A percentile compares a stretch with the other conserved stretches of the same genome.
Conservation (phyloP, 768 basidiomycete species). For the Agaricus subrufescens region DNA sequence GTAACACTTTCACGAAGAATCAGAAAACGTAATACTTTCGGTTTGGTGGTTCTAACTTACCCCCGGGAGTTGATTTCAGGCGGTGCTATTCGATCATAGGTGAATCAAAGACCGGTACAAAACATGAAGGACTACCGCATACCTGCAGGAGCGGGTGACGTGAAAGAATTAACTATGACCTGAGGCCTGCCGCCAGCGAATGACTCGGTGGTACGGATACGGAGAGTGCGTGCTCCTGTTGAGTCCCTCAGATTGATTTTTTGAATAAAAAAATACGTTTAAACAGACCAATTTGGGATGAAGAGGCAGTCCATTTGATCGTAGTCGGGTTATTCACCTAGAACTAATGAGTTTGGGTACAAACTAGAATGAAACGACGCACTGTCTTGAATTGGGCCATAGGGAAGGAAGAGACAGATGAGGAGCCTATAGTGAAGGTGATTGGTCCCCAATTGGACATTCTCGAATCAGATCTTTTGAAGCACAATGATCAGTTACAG, state of each 20-base stretch:
- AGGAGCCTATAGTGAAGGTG: slow-evolving; percentile 39
- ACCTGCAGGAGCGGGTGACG: slow-evolving; percentile 35
- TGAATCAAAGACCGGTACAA: neutral
- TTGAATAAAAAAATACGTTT: no score
- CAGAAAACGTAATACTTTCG: neutral
- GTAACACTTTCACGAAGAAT: slow-evolving; percentile 30
- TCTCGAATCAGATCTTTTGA: slow-evolving; percentile 34
- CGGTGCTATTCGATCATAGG: slow-evolving; percentile 23
- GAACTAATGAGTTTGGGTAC: neutral
- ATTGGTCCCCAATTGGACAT: slow-evolving; percentile 44
- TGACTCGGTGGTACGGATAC: slow-evolving; percentile 40
- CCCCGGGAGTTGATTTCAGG: slow-evolving; percentile 38
- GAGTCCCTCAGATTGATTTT: neutral
- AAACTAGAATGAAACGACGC: slow-evolving; percentile 2
- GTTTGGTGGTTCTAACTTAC: slow-evolving; percentile 23
- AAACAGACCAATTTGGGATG: slow-evolving; percentile 34
- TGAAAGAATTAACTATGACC: slow-evolving; percentile 40
- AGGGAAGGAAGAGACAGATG: slow-evolving; percentile 35
- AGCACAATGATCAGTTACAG: neutral
- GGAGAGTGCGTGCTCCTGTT: slow-evolving; percentile 38
- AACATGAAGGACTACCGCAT: slow-evolving; percentile 3
- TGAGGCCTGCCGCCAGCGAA: slow-evolving; percentile 45
- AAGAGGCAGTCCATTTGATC: slow-evolving; percentile 35
- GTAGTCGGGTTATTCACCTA: slow-evolving; percentile 41
- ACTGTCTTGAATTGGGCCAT: slow-evolving; percentile 46